Base-by-base conservation (phyloP, 495 filamentous ascomycete species). In the Neurospora sp. region DNA sequence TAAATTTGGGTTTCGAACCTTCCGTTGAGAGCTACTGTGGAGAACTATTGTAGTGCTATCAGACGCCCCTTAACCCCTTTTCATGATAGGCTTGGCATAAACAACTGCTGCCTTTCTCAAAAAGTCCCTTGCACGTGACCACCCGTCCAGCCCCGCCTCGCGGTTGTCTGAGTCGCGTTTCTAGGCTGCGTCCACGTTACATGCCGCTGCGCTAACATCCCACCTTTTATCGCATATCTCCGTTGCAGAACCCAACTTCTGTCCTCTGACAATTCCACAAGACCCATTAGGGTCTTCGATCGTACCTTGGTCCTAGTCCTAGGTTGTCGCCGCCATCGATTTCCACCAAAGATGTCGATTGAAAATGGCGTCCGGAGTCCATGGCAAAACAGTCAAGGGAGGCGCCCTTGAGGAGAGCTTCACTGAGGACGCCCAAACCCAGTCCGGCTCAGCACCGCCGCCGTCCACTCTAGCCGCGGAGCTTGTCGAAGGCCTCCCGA, bases 391-490 rank as follows among this genome's bases (percentile, higher is more conserved):
- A 39, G 70, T 62, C 60, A 73, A 42, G 41, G 73, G 73, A 11
- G 73, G 72, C 38, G 54, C 54, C 27, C 54, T 66, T 66, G 54
- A 35, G 14, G 27, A 66, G 54, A 66, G 23, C 54, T 35, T 66
- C 27, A 35, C 12, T 8, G 54, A 66, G 27, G 54, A 18, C 27
- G 54, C 9, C 54, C 54, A 66, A 31, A 35, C 6, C 54, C 54
- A 66, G 54, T 14, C 27, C 27, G 46, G 35, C 16, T 70, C 44
- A 20, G 77, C 44, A 11, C 86, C 87, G 70, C 89, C 90, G 37
- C 88, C 90, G 23, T 92, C 92, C n/a, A 91, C 91, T 41, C 81
- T 93, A 73, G 90, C 91, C 38, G 89, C 89, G 11, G 89, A 91
- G 72, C 85, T 93, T 72, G 90, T 89, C 71, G 84, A 86, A 75